Evolutionary conservation across 345 rosid species (phyloP), one percentile per base, ranked within the genome.

Genomic region (Physaria fendleri): DNA sequence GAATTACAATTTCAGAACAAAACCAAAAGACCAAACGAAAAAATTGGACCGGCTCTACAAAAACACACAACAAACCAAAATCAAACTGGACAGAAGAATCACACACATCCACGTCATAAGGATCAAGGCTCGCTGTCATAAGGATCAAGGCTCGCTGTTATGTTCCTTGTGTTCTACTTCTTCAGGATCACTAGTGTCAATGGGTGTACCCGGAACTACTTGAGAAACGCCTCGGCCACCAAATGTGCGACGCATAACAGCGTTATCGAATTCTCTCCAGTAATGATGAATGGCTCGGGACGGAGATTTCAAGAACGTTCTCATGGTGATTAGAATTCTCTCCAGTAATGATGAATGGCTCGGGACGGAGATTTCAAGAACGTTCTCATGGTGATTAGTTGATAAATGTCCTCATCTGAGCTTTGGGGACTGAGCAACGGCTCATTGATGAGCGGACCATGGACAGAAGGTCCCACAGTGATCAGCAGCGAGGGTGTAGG

Each of bases 141-240:
- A n/a, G n/a, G n/a, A 56, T 51, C 56, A 70, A 32, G 74, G 74
- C 15, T 63, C 74, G 15, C 2, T 45, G 49, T 61, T 15, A 28
- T 38, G 57, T 40, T 63, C 64, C 64, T 56, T 70, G 63, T 30
- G n/a, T 15, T 71, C 75, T 20, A 44, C 60, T 52, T 38, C 70
- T 77, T 66, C 73, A 2, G 24, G 71, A 63, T 54, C 64, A 46
- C 64, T 73, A 20, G 46, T 58, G 5, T 84, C 97, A 3, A 73
- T 45, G 0, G 97, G 97, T 13, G 96, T 84, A 55, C 89, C 82
- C 0, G 90, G 90, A 66, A 75, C 73, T 9, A 71, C 30, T 5
- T 82, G 85, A 4, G 78, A 77, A 4, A 88, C 80, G 15, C 98
- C 98, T 8, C 95, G 71, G 24, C 98, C 97, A 4, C 97, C 97